These are phyloP conservation scores for Dictyostelium capitatum DNA, from an alignment of 78 protist genomes.

Conservation along the genomic window DNA sequence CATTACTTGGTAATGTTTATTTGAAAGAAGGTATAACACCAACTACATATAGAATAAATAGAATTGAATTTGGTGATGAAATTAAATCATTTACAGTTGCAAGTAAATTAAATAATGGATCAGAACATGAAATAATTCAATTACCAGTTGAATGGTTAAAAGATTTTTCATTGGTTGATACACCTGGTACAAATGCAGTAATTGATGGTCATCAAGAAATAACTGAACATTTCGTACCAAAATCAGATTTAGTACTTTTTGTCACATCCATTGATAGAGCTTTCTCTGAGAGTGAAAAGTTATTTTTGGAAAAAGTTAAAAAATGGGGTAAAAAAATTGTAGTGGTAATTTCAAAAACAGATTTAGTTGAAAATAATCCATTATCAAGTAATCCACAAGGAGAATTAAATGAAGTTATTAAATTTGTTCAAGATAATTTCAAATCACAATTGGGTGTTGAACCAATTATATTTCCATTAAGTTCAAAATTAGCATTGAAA, in stretches of 20 bases:
- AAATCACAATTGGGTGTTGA: constrained; percentile 40
- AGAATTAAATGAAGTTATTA: constrained; percentile 66
- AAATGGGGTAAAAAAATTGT: constrained; percentile 86
- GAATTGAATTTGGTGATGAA: constrained; percentile 64
- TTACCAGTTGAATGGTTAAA: constrained; percentile 84
- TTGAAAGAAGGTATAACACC: constrained; percentile 87
- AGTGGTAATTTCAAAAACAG: constrained; percentile 77
- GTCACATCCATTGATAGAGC: constrained; percentile 84
- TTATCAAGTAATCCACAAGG: constrained; percentile 18
- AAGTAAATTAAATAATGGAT: not conserved
- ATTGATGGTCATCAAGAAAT: constrained; percentile 82
- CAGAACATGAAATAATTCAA: constrained; percentile 53
- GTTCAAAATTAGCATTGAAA: constrained; percentile 75
- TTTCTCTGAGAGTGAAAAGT: constrained; percentile 76
- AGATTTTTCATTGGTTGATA: constrained; percentile 83
- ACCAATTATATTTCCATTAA: constrained; percentile 75
- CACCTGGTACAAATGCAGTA: constrained; percentile 89
- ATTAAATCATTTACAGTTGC: not conserved
- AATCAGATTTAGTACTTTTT: constrained; percentile 80
- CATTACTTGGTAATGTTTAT: constrained; percentile 76
- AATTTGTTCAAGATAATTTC: constrained; percentile 69
- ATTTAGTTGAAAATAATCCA: constrained; percentile 75
- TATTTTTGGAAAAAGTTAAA: constrained; percentile 48
- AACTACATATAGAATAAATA: constrained; percentile 78
- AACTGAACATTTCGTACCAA: constrained; percentile 86